Conservation (phyloP, 2,329 filamentous ascomycete species). For the Arthrobotrys sphaeroides region DNA sequence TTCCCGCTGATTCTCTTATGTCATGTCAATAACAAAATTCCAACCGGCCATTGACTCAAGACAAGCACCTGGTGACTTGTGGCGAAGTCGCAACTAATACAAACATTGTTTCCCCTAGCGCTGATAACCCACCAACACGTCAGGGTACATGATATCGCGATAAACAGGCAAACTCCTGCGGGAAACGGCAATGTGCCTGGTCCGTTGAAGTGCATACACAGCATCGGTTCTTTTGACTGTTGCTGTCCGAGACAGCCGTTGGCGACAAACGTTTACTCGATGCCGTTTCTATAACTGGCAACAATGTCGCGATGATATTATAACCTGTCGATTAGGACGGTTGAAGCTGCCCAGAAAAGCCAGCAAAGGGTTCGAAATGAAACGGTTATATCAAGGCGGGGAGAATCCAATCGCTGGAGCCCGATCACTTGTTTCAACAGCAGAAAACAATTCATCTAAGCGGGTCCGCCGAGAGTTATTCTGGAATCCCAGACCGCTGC, state of each 20-base stretch:
- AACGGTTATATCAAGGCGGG: slow-evolving; percentile 23
- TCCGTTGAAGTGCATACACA: not conserved
- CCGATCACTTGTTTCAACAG: slow-evolving; percentile 41
- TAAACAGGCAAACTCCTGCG: not conserved
- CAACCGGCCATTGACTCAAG: not conserved
- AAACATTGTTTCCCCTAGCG: slow-evolving; percentile 37
- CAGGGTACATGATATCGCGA: slow-evolving; percentile 1
- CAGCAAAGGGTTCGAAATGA: slow-evolving; percentile 20
- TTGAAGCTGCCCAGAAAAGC: slow-evolving; percentile 28
- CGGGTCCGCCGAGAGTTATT: slow-evolving; percentile 17
- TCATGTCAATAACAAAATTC: not conserved
- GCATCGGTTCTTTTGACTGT: not conserved
- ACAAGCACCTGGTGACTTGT: not conserved
- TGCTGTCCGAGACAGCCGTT: not conserved
- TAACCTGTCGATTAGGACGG: slow-evolving; percentile 14
- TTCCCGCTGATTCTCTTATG: not conserved
- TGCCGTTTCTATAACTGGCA: not conserved
- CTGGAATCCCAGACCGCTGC: not conserved
- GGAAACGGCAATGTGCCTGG: not conserved
- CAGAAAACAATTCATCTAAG: slow-evolving; percentile 28
- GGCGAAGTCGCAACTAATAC: slow-evolving; percentile 2
- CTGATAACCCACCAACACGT: slow-evolving; percentile 5
- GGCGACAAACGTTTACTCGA: not conserved
- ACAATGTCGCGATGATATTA: not conserved
- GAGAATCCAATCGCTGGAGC: slow-evolving; percentile 26